phyloP scores from a whole-genome alignment of 2,329 filamentous ascomycete genomes.

The Fusarium heterosporum region DNA sequence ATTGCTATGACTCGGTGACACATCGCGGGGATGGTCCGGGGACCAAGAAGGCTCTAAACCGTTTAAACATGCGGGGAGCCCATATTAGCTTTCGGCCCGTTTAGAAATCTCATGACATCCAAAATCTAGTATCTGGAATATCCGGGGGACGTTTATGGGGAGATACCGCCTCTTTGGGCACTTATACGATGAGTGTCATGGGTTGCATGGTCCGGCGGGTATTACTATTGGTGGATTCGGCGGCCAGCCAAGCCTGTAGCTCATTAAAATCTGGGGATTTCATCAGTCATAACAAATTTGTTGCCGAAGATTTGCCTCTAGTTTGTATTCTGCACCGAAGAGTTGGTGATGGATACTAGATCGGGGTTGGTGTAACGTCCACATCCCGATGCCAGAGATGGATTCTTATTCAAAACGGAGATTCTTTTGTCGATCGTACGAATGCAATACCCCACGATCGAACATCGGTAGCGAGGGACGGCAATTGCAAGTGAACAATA shows the following conservation, averaged over 20 bases:
- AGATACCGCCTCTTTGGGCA: neutral
- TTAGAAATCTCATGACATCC: conserved; percentile 32
- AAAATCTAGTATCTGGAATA: conserved; percentile 5
- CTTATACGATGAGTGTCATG: neutral
- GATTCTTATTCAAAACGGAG: conserved; percentile 7
- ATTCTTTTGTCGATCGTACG: conserved; percentile 19
- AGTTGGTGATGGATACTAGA: neutral
- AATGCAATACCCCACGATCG: conserved; percentile 25
- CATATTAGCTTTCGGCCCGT: conserved; percentile 32
- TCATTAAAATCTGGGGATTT: neutral
- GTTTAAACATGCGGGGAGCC: conserved; percentile 36
- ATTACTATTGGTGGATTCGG: conserved; percentile 14
- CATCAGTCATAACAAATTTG: neutral
- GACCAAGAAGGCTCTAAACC: conserved; percentile 25
- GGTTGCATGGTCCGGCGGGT: neutral
- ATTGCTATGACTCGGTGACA: conserved; percentile 9
- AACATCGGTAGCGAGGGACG: conserved; percentile 24
- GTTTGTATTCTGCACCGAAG: neutral
- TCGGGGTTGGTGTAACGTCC: neutral
- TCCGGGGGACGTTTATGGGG: neutral
- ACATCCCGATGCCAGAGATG: conserved; percentile 14
- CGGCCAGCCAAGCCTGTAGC: conserved; percentile 10
- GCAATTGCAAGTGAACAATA: conserved; percentile 18
- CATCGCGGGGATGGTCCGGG: conserved; percentile 38
- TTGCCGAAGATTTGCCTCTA: conserved; percentile 1